Base-by-base conservation (phyloP, 2,329 filamentous ascomycete genomes). In the Colletotrichum cordylinicola region DNA sequence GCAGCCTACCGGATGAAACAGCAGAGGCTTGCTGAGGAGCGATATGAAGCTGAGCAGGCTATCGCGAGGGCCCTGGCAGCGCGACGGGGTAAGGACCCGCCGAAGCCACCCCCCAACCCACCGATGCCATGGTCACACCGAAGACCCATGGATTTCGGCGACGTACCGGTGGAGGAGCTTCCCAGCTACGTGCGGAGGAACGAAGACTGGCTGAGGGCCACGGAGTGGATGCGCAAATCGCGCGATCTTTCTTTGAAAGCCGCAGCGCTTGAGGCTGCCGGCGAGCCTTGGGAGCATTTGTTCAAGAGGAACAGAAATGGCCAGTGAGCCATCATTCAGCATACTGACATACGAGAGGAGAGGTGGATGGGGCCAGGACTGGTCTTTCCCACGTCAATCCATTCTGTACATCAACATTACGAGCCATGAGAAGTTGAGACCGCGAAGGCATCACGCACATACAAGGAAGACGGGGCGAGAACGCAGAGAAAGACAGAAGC, bases 121-220 rank as follows among this genome's bases (percentile, higher is more conserved):
- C 83, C 82, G 18, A 77, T 82, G 60, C 83, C 85, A 13, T 80
- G 82, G 67, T 72, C 77, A 1, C 80, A 81, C 65, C 79, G 76
- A 27, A 79, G 81, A 21, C 77, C 78, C 2, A 67, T 84, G 24
- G 84, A 87, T 72, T 86, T 86, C 77, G 83, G 82, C 31, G 82
- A 86, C 67, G 79, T 87, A 16, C 80, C 83, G 6, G 82, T 83
- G 58, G 80, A 85, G 15, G 82, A 86, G 2, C 78, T 91, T 2
- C 89, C 89, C 1, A 83, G 85, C 2, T 84, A 86, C 35, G 87
- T 91, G 8, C 81, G 76, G 35, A 83, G 82, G 4, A 87, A 90
- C 68, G 82, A 86, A 2, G 82, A 81, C 2, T 91, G 89, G 89
- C 66, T 87, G 37, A 83, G 83, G 60, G 87, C 85, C 5, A 84